Evolutionary conservation across 2,329 filamentous ascomycete genomes (phyloP).

Genomic region (Aspergillus tubingensis): DNA sequence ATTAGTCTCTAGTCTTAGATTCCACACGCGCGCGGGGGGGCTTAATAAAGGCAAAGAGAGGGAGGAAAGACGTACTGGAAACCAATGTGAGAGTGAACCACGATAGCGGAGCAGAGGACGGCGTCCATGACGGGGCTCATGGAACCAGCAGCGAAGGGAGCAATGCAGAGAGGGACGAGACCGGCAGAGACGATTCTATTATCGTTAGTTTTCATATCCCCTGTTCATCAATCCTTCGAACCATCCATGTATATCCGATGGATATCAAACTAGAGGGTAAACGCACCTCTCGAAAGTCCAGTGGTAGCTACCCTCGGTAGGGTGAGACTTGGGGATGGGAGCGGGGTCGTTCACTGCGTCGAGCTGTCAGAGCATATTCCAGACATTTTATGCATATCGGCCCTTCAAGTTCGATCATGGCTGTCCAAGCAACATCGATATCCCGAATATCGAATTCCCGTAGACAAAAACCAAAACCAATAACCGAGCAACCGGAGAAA

Average conservation of each 20-base stretch:
- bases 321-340: slow-evolving; percentile 68
- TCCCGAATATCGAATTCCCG: too few species aligned
- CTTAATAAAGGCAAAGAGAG: background rate
- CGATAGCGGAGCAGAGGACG: slow-evolving; percentile 75
- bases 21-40: too few species aligned
- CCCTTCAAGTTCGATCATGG: background rate
- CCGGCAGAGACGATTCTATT: slow-evolving; percentile 72
- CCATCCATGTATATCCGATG: background rate
- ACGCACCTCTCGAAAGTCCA: slow-evolving; percentile 85
- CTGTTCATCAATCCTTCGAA: too few species aligned
- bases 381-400: background rate
- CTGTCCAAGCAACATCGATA: background rate
- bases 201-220: background rate
- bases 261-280: background rate
- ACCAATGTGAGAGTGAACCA: slow-evolving; percentile 94
- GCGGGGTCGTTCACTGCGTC: slow-evolving; percentile 79
- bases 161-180: slow-evolving; percentile 82
- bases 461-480: background rate
- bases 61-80: slow-evolving; percentile 66
- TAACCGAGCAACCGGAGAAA: background rate
- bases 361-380: slow-evolving; percentile 16
- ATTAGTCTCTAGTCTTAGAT: slow-evolving; percentile 9
- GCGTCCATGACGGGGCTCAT: slow-evolving; percentile 89
- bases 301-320: slow-evolving; percentile 93
- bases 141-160: slow-evolving; percentile 88